Evolutionary conservation across 495 filamentous ascomycete species (phyloP).

Genomic region (Choiromyces venosus): DNA sequence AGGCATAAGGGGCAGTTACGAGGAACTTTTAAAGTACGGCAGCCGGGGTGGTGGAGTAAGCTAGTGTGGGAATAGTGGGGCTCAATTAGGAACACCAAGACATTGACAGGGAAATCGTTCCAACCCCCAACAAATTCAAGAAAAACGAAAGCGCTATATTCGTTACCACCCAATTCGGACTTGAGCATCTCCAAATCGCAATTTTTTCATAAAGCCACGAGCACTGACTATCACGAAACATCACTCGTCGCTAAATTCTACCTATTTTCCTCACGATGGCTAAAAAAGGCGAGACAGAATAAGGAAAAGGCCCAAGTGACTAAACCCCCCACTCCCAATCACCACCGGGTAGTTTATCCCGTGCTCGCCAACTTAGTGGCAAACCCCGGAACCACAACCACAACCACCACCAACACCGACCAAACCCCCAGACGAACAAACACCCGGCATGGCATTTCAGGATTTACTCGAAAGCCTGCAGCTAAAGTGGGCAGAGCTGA

Average conservation of each 20-base stretch:
- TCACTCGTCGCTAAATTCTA: background rate
- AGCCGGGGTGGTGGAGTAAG: conserved; percentile 18
- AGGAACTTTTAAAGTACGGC: background rate
- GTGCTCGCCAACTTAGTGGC: background rate
- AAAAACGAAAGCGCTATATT: no score
- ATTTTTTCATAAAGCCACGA: background rate
- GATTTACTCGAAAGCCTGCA: background rate
- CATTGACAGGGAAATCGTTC: conserved; percentile 15
- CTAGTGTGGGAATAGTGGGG: conserved; percentile 3
- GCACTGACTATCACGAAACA: background rate
- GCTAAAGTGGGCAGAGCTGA: background rate
- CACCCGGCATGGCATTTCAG: background rate
- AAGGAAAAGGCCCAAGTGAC: background rate
- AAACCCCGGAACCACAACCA: background rate
- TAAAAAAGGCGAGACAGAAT: background rate
- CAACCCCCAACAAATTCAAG: no score
- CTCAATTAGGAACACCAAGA: background rate
- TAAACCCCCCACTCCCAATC: background rate
- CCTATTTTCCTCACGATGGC: background rate
- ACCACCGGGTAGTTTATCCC: background rate
- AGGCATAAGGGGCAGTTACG: no score
- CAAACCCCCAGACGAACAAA: background rate
- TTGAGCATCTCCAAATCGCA: no score
- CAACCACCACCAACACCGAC: background rate
- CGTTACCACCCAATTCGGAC: no score